These are phyloP conservation scores for Tolypocladium inflatum DNA, from an alignment of 2,329 filamentous ascomycete genomes.

Conservation along the genomic window DNA sequence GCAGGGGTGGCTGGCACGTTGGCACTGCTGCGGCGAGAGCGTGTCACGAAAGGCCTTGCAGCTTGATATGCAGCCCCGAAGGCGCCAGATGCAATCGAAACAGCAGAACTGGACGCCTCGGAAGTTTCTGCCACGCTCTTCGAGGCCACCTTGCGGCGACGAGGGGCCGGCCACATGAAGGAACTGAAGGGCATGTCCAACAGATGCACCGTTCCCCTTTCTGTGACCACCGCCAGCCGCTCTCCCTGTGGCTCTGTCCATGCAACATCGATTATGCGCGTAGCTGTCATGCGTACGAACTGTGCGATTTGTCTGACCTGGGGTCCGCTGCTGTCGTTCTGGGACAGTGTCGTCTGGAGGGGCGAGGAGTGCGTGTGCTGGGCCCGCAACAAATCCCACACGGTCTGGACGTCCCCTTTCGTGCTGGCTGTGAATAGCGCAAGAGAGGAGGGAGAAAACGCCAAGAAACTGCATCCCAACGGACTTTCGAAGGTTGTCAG, in stretches of 20 bases:
- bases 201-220: constrained; percentile 90
- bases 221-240: constrained; percentile 79
- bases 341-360: constrained; percentile 38
- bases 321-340: constrained; percentile 37
- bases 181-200: constrained; percentile 76
- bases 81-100: constrained; percentile 62
- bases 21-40: constrained; percentile 42
- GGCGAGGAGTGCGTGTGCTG: constrained; percentile 54
- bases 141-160: constrained; percentile 35
- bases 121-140: constrained; percentile 36
- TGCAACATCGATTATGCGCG: constrained; percentile 79
- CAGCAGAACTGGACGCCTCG: constrained; percentile 43
- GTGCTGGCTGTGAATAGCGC: constrained; percentile 70
- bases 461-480: constrained; percentile 71
- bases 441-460: constrained; percentile 65
- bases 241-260: constrained; percentile 80
- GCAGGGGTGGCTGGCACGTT: constrained; percentile 24
- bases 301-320: constrained; percentile 76
- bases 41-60: constrained; percentile 49
- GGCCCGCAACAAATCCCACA: constrained; percentile 68
- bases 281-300: constrained; percentile 85
- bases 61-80: constrained; percentile 62
- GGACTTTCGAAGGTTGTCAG: constrained; percentile 62
- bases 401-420: constrained; percentile 73
- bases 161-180: constrained; percentile 77